Evolutionary conservation across 2,329 filamentous ascomycete genomes (phyloP), one percentile per base, ranked within the genome.

Genomic region (Chaetothyriales sp.): DNA sequence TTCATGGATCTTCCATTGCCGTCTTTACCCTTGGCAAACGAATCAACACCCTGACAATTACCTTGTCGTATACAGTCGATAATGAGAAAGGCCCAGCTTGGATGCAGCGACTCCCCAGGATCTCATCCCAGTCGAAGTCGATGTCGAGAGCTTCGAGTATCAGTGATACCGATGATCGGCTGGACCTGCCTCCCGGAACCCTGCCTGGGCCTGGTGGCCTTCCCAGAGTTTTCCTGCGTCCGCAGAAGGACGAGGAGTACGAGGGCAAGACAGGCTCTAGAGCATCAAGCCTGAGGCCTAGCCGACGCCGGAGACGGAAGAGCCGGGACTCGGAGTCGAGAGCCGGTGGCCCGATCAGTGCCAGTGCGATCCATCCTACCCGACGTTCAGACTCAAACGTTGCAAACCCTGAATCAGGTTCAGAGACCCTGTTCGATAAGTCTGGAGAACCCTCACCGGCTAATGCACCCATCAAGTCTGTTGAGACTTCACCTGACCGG

Each of bases 1-100:
- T 98, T 1, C 92, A 98, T 62, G 92, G 92, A 19, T 96, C 92
- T n/a, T 96, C 92, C 0, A 84, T 98, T 60, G 92, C 92, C 4
- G 92, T 98, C 7, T 98, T 98, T 62, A 96, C 92, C 0, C 78
- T 98, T 1, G 92, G 92, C 61, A 98, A 96, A 68, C 89, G 86
- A 54, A 98, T 98, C 77, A 96, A 96, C 70, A 96, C 92, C 0
- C 70, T 98, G 58, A 89, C 86, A 1, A 75, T 98, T 54, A 95
- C 92, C 50, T 86, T 98, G 78, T 95, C 92, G 0, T 98, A 96
- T 70, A 98, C 92, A 0, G 80, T 83, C 54, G 88, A 83, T 18
- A 85, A 84, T 48, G 90, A 95, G 51, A 86, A 94, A 36, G 86
- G 88, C 0, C 85, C 88, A 2, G 81, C 81, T 1, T 98, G 92